Evolutionary conservation across 192 early-diverging fungal genomes (phyloP).

Genomic region (Allomyces macrogynus): DNA sequence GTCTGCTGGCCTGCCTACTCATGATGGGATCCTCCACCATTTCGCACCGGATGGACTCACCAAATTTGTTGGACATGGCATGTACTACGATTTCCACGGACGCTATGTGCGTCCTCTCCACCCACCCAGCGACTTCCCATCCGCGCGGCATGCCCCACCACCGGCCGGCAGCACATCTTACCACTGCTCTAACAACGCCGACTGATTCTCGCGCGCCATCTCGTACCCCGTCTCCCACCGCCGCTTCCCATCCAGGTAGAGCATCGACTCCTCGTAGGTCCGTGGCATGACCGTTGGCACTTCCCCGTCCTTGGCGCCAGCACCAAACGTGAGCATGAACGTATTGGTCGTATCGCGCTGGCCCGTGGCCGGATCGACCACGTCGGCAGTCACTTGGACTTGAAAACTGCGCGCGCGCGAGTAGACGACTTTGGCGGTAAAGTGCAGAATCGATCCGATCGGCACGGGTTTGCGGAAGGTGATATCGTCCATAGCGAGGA

Average conservation of each 20-base stretch:
- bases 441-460: constrained; percentile 52
- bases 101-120: too few species aligned
- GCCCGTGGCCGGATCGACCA: constrained; percentile 41
- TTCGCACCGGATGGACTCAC: too few species aligned
- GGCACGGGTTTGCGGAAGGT: constrained; percentile 67
- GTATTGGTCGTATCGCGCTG: constrained; percentile 55
- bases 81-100: too few species aligned
- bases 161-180: neutral
- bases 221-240: constrained; percentile 15
- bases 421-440: constrained; percentile 61
- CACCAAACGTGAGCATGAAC: constrained; percentile 70
- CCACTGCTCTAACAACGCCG: neutral
- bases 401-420: constrained; percentile 26
- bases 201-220: neutral
- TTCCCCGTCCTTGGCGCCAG: constrained; percentile 7
- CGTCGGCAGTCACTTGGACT: constrained; percentile 52
- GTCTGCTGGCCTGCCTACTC: too few species aligned
- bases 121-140: too few species aligned
- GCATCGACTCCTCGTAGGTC: constrained; percentile 65
- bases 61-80: too few species aligned
- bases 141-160: too few species aligned
- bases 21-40: too few species aligned
- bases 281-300: constrained; percentile 47
- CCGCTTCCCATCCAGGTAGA: constrained; percentile 55
- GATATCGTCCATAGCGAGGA: constrained; percentile 51